Evolutionary conservation across 768 basidiomycete genomes (phyloP), one percentile per base, ranked within the genome.

Genomic region (Mycena metata): DNA sequence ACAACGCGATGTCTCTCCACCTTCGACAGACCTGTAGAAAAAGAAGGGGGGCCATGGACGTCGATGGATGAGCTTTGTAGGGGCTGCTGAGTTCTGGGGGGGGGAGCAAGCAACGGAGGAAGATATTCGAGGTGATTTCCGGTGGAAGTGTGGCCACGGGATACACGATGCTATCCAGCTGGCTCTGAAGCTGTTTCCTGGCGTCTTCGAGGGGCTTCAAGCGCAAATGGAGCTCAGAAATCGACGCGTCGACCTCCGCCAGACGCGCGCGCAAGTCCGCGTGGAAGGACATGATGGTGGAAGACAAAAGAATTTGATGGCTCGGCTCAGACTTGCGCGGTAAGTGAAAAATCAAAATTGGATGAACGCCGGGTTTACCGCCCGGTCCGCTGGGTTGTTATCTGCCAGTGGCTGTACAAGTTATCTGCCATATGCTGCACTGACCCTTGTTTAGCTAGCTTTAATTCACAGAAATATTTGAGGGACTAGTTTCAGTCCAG

Each of bases 1-100:
- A 45, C 15, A 79, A 12, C 15, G 76, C 76, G 8, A 77, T 64
- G 15, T 63, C 62, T 24, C 75, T 72, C 76, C 78, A 79, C 10
- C 43, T 23, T 4, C 61, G 64, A 42, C 75, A 75, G 23, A 79
- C 55, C 6, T 66, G 56, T 2, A 69, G 57, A 12, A 78, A 39
- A 19, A 78, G 24, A 12, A 79, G 45, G 7, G 77, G 76, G 1
- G 71, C 70, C 0, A 6, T 6, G 4, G 19, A 33, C 24, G 21
- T 3, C 12, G 16, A 1, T 10, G 54, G 45, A 11, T 42, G 35
- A 43, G 23, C 16, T 60, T 49, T 49, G 10, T 3, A 16, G 1
- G n/a, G 5, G 8, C 16, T 24, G 49, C 9, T 49, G 26, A 61
- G 13, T 19, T 33, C 24, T 8, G 60, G 41, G 13, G 41, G 12